A percentile compares a stretch with the other conserved stretches of the same genome.
These are phyloP conservation scores for Metarhizium guizhouense DNA, from an alignment of 2,329 filamentous ascomycete species.

Conservation along the genomic window DNA sequence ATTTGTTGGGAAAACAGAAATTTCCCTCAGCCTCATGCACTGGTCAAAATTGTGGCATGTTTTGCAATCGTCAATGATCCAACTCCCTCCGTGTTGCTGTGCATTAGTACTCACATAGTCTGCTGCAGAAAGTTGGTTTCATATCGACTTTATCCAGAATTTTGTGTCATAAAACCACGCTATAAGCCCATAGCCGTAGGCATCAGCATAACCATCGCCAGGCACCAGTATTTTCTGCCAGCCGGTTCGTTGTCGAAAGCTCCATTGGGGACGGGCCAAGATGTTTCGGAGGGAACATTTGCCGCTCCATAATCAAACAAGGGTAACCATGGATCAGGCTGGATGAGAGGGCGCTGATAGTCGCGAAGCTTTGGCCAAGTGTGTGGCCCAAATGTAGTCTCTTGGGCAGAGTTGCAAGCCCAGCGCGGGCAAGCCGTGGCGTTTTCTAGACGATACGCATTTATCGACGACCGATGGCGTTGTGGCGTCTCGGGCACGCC, in stretches of 20 bases:
- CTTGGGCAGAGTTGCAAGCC: neutral
- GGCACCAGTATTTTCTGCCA: constrained; percentile 4
- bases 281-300: neutral
- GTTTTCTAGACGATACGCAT: neutral
- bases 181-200: constrained; percentile 2
- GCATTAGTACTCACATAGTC: neutral
- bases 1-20: too few relatives aligned
- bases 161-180: neutral
- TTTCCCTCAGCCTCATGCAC: too few relatives aligned
- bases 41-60: too few relatives aligned
- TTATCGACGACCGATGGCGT: neutral
- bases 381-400: neutral
- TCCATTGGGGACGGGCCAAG: neutral
- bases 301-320: neutral
- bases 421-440: neutral
- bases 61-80: too few relatives aligned
- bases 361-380: too few relatives aligned
- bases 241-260: neutral
- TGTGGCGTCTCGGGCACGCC: neutral
- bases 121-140: neutral
- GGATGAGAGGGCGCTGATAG: too few relatives aligned
- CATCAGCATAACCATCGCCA: neutral
- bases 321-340: neutral
- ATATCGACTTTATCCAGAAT: neutral
- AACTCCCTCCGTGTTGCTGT: too few relatives aligned